Evolutionary conservation across 2,329 filamentous ascomycete species (phyloP).

Genomic region (Botrytis paeoniae): DNA sequence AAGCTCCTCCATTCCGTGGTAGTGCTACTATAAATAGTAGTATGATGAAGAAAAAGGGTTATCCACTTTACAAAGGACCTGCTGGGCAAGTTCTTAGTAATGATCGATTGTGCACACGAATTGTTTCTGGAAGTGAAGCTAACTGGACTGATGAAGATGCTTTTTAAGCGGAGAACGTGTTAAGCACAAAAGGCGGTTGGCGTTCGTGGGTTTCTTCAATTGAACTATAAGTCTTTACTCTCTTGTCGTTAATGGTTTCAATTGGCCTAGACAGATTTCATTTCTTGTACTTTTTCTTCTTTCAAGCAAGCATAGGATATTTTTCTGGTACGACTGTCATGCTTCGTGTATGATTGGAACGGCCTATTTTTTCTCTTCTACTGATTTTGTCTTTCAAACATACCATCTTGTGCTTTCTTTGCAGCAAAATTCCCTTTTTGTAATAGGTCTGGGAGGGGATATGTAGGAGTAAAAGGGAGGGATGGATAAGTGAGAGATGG

Average conservation of each 20-base stretch:
- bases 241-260: neutral
- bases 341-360: conserved; percentile 14
- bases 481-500: conserved; percentile 2
- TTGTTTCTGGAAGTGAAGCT: conserved; percentile 60
- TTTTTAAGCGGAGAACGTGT: conserved; percentile 40
- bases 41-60: conserved; percentile 54
- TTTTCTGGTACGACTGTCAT: conserved; percentile 12
- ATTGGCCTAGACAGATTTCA: neutral
- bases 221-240: neutral
- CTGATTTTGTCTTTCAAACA: neutral
- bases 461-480: conserved; percentile 14
- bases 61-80: conserved; percentile 49
- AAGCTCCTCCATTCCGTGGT: conserved; percentile 27
- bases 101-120: conserved; percentile 59
- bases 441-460: neutral
- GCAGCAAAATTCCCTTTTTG: conserved; percentile 2
- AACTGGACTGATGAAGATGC: conserved; percentile 63
- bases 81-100: conserved; percentile 47
- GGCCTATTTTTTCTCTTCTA: conserved; percentile 5
- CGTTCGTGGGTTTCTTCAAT: conserved; percentile 3
- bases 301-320: conserved; percentile 15
- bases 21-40: conserved; percentile 33
- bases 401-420: neutral
- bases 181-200: neutral
- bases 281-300: conserved; percentile 15